Evolutionary conservation across 1,284 basidiomycete genomes (phyloP).

Genomic region (Pseudozyma thailandica): DNA sequence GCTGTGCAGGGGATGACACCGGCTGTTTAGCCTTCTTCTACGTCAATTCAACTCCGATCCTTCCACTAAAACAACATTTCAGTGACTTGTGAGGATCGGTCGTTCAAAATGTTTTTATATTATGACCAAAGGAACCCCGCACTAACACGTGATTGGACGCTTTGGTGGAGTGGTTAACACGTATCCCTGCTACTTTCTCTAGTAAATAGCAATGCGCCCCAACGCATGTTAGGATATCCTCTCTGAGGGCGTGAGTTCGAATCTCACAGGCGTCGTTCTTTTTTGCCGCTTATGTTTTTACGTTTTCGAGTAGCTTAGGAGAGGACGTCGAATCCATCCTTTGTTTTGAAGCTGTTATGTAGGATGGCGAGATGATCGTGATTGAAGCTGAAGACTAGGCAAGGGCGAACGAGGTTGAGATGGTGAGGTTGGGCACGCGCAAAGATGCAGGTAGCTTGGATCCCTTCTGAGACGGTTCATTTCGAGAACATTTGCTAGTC

Average conservation of each 20-base stretch:
- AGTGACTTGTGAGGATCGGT: too few species aligned
- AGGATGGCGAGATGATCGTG: constrained; percentile 2
- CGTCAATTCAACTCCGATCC: constrained; percentile 5
- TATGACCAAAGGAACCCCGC: background rate
- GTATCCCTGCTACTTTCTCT: constrained; percentile 44
- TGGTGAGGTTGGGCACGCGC: background rate
- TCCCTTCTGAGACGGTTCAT: too few species aligned
- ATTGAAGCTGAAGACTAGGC: background rate
- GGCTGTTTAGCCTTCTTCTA: constrained; percentile 5
- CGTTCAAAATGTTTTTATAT: background rate
- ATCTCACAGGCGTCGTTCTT: constrained; percentile 53
- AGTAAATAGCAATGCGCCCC: constrained; percentile 9
- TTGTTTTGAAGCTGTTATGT: background rate
- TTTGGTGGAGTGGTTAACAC: constrained; percentile 58
- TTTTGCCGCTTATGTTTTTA: background rate
- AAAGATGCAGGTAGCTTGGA: too few species aligned
- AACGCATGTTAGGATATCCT: constrained; percentile 43
- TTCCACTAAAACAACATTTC: too few species aligned
- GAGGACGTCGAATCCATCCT: constrained; percentile 7
- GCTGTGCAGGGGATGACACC: too few species aligned
- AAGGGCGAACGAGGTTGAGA: background rate
- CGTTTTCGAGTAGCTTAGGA: background rate
- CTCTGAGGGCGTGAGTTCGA: constrained; percentile 58
- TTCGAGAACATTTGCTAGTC: too few species aligned
- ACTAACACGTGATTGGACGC: constrained; percentile 16